These are phyloP conservation scores for Blakeslea trispora DNA, from an alignment of 371 early-diverging fungal species.

Conservation along the genomic window DNA sequence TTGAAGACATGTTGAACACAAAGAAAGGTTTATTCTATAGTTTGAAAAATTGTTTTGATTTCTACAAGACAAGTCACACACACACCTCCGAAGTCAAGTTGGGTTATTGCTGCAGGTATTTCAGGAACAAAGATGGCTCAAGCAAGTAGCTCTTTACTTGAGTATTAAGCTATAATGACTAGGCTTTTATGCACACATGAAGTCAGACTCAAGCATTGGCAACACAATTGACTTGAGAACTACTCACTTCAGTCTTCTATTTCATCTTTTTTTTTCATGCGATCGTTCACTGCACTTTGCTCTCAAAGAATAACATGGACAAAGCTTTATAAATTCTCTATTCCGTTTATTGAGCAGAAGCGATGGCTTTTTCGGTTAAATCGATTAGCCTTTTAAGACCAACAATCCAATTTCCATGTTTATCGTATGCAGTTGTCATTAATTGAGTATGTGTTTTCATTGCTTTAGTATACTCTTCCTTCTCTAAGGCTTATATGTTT, in stretches of 20 bases:
- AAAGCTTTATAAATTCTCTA: background rate
- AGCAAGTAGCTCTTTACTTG: too few relatives aligned
- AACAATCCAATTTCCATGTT: constrained; percentile 65
- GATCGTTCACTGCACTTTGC: too few relatives aligned
- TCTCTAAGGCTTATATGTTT: constrained; percentile 14
- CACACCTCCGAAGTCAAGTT: too few relatives aligned
- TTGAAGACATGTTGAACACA: constrained; percentile 7
- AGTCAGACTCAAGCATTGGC: too few relatives aligned
- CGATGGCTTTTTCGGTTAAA: constrained; percentile 30
- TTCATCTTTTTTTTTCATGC: background rate
- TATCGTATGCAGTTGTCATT: constrained; percentile 65
- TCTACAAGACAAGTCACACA: background rate
- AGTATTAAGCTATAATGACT: too few relatives aligned
- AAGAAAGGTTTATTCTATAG: constrained; percentile 2
- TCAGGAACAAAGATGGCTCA: too few relatives aligned
- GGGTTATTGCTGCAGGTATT: too few relatives aligned
- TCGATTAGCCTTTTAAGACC: constrained; percentile 70
- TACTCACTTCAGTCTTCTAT: too few relatives aligned
- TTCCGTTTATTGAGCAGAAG: background rate
- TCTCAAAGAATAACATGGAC: too few relatives aligned
- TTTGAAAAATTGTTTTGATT: constrained; percentile 1
- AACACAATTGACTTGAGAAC: too few relatives aligned
- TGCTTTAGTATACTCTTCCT: constrained; percentile 42
- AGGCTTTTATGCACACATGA: too few relatives aligned
- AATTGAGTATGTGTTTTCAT: constrained; percentile 59